Evolutionary conservation across 768 basidiomycete species (phyloP).

Genomic region (Mycena pura): DNA sequence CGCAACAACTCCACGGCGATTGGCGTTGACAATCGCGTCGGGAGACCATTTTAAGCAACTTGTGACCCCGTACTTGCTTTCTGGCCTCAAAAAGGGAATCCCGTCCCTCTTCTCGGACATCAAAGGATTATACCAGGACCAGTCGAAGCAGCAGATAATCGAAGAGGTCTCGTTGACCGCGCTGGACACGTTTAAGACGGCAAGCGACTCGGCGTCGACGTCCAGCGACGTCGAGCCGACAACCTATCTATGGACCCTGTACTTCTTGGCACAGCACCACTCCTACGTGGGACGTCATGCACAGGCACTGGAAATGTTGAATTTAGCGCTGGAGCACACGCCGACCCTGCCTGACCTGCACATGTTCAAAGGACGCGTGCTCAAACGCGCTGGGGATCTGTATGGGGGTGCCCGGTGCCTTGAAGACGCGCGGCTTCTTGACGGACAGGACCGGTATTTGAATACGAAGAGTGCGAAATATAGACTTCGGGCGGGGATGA

Average conservation of each 20-base stretch:
- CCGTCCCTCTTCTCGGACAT: constrained; percentile 94
- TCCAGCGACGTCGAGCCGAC: constrained; percentile 63
- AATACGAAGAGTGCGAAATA: constrained; percentile 97
- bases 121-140: constrained; percentile 79
- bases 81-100: constrained; percentile 81
- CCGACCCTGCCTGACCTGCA: constrained; percentile 93
- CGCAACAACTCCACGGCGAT: constrained; percentile 73
- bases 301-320: constrained; percentile 67
- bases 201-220: constrained; percentile 30
- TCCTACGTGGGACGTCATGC: constrained; percentile 62
- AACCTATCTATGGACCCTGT: constrained; percentile 92
- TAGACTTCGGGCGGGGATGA: constrained; percentile 78
- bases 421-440: constrained; percentile 83
- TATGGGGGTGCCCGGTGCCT: constrained; percentile 75
- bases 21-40: constrained; percentile 72
- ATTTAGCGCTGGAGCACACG: constrained; percentile 78
- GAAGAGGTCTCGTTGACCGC: constrained; percentile 70
- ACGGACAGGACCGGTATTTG: constrained; percentile 94
- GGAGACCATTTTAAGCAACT: constrained; percentile 74
- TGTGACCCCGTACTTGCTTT: constrained; percentile 69
- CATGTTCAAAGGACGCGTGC: constrained; percentile 78
- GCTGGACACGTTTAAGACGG: constrained; percentile 41
- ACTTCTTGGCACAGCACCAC: constrained; percentile 92
- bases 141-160: constrained; percentile 68
- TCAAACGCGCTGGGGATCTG: constrained; percentile 87